Evolutionary conservation across 371 early-diverging fungal genomes (phyloP).

Genomic region (Lichtheimia ornata): DNA sequence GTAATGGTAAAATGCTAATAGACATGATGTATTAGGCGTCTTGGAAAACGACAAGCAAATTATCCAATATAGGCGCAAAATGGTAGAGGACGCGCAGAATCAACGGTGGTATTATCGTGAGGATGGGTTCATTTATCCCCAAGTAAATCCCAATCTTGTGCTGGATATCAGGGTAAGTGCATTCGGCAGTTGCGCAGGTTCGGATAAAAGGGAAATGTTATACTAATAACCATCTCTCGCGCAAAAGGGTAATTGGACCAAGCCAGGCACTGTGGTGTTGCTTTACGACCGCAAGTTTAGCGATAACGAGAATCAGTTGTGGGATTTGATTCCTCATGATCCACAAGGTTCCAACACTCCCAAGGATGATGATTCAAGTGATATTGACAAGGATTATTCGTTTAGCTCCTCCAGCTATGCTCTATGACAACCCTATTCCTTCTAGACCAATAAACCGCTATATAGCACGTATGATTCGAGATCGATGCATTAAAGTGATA

Average conservation of each 20-base stretch:
- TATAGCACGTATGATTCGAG: no score
- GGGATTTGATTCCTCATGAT: slow-evolving; percentile 44
- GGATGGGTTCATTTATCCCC: slow-evolving; percentile 52
- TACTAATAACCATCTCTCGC: neutral
- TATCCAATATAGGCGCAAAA: slow-evolving; percentile 50
- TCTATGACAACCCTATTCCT: slow-evolving; percentile 21
- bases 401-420: slow-evolving; percentile 52
- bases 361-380: neutral
- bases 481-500: no score
- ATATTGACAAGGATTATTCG: slow-evolving; percentile 28
- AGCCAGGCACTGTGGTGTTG: slow-evolving; percentile 47
- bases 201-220: neutral
- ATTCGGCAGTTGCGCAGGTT: neutral
- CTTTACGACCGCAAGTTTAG: slow-evolving; percentile 47
- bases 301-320: slow-evolving; percentile 48
- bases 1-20: neutral
- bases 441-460: no score
- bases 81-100: slow-evolving; percentile 47
- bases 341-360: neutral
- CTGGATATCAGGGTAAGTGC: slow-evolving; percentile 46
- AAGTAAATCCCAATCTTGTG: slow-evolving; percentile 43
- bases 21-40: slow-evolving; percentile 18
- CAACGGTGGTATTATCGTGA: slow-evolving; percentile 54
- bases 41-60: slow-evolving; percentile 45
- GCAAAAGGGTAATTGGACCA: slow-evolving; percentile 47